Evolutionary conservation across 148 eudicot species (phyloP).

Genomic region (Fagopyrum esculentum): DNA sequence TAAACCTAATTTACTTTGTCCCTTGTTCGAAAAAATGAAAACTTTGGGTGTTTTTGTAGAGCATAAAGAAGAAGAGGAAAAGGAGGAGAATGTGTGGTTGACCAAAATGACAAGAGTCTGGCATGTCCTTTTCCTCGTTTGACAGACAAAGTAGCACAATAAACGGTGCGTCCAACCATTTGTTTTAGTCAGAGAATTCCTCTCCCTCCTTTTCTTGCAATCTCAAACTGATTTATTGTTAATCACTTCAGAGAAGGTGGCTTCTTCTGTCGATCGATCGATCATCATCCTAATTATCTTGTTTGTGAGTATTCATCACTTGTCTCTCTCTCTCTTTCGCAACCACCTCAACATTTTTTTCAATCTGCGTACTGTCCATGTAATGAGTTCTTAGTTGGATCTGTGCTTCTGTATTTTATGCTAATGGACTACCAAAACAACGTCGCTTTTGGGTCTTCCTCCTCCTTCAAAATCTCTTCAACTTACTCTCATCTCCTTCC

Average conservation of each 20-base stretch:
- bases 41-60: too few species aligned
- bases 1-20: too few species aligned
- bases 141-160: not conserved
- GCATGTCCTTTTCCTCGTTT: not conserved
- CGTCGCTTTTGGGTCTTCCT: not conserved
- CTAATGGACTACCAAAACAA: not conserved
- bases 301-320: not conserved
- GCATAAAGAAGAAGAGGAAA: too few species aligned
- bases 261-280: not conserved
- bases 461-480: not conserved
- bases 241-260: constrained; percentile 12
- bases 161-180: not conserved
- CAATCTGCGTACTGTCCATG: not conserved
- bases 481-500: not conserved
- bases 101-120: not conserved
- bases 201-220: not conserved
- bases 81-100: not conserved
- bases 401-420: not conserved
- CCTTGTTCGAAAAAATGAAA: too few species aligned
- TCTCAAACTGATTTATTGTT: not conserved
- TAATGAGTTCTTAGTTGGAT: not conserved
- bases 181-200: not conserved
- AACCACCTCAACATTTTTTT: not conserved
- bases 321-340: not conserved
- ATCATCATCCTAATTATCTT: not conserved